Evolutionary conservation across 495 filamentous ascomycete genomes (phyloP).

Genomic region (Tuber brumale): DNA sequence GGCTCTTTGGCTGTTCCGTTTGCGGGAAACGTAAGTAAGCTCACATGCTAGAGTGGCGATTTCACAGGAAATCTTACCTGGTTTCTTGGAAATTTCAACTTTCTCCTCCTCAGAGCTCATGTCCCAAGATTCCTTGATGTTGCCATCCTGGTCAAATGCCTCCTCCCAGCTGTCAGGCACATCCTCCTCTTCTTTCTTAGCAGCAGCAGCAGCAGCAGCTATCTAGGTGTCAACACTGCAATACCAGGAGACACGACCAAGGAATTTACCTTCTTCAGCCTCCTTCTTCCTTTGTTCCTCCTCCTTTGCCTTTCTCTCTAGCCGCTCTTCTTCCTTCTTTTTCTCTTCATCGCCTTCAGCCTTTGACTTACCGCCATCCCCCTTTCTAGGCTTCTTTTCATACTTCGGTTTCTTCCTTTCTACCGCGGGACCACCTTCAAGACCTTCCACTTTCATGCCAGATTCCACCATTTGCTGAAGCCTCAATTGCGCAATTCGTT

Average conservation of each 20-base stretch:
- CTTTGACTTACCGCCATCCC: constrained; percentile 56
- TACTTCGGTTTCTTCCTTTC: constrained; percentile 71
- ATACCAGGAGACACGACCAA: not conserved
- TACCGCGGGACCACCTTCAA: constrained; percentile 54
- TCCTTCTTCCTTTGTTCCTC: constrained; percentile 45
- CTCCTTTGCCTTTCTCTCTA: constrained; percentile 58
- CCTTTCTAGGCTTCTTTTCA: constrained; percentile 70
- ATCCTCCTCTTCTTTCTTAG: constrained; percentile 49
- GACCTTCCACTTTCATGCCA: constrained; percentile 72
- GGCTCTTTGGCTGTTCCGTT: constrained; percentile 17
- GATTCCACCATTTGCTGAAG: constrained; percentile 91
- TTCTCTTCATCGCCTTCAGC: constrained; percentile 60
- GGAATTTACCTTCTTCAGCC: constrained; percentile 43
- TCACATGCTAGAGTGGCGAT: not conserved
- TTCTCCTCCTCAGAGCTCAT: constrained; percentile 74
- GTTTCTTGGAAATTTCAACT: constrained; percentile 46
- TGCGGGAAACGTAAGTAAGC: constrained; percentile 8
- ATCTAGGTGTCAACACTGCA: constrained; percentile 8
- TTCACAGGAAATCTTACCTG: constrained; percentile 27
- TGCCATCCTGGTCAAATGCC: constrained; percentile 66
- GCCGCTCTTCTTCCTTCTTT: constrained; percentile 60
- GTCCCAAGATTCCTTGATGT: constrained; percentile 94
- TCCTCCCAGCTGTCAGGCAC: constrained; percentile 82
- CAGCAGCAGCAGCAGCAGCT: constrained; percentile 7
- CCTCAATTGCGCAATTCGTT: constrained; percentile 73